A percentile compares a stretch with the other conserved stretches of the same genome.
Evolutionary conservation across 1,284 basidiomycete genomes (phyloP).

Genomic region (Filobasidium uniguttulatum): DNA sequence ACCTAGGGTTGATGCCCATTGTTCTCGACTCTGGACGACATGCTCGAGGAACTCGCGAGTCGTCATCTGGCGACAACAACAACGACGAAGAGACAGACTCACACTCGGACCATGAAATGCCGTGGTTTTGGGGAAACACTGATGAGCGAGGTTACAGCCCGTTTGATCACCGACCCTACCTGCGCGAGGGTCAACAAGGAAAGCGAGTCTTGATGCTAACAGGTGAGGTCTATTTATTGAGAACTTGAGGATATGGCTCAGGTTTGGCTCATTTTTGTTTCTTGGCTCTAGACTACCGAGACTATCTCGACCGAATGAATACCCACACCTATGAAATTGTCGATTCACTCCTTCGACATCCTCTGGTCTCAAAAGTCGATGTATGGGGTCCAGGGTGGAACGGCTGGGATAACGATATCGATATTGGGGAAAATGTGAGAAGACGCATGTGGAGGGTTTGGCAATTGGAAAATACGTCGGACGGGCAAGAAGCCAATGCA

Average conservation of each 20-base stretch:
- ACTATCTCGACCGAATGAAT: constrained; percentile 36
- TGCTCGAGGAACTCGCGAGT: too few species aligned
- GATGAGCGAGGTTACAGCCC: constrained; percentile 30
- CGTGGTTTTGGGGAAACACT: constrained; percentile 25
- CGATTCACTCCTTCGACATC: constrained; percentile 34
- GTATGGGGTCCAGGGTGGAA: constrained; percentile 37
- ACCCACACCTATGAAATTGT: constrained; percentile 36
- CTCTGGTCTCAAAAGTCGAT: constrained; percentile 25
- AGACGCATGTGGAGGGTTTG: constrained; percentile 23
- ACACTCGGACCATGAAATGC: not conserved
- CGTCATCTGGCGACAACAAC: too few species aligned
- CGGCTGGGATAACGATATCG: constrained; percentile 27
- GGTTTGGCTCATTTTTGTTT: not conserved
- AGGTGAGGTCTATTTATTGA: constrained; percentile 27
- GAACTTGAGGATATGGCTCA: too few species aligned
- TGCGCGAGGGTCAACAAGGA: constrained; percentile 12
- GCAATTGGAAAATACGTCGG: not conserved
- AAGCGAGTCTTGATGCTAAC: constrained; percentile 33
- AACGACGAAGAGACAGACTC: too few species aligned
- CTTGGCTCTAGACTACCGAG: constrained; percentile 21
- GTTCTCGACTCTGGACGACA: not conserved
- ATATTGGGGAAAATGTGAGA: constrained; percentile 30
- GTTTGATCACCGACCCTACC: constrained; percentile 25
- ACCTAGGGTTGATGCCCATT: not conserved
- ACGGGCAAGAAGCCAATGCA: constrained; percentile 2